phyloP scores from a whole-genome alignment of 1,139 yeast species.

The Maudiozyma humilis region DNA sequence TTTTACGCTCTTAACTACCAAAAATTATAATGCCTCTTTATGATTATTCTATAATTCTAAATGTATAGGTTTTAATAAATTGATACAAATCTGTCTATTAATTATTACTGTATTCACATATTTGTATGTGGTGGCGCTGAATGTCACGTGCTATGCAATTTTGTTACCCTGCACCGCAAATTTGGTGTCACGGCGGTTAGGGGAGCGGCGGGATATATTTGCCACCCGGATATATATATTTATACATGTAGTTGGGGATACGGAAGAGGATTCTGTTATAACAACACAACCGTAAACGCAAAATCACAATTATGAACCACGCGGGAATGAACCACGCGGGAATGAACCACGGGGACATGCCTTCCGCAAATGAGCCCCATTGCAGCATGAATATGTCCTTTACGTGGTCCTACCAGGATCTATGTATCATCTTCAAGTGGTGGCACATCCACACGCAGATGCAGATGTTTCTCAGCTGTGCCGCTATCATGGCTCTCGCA shows the following conservation, averaged over 20 bases:
- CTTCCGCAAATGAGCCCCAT: slow-evolving; percentile 25
- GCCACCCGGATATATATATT: neutral
- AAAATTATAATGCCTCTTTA: slow-evolving; percentile 14
- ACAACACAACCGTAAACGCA: too few relatives aligned
- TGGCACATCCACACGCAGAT: slow-evolving; percentile 60
- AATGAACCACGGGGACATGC: slow-evolving; percentile 21
- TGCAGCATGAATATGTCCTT: slow-evolving; percentile 77
- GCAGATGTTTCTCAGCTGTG: slow-evolving; percentile 46
- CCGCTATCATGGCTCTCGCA: slow-evolving; percentile 43
- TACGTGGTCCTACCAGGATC: slow-evolving; percentile 69
- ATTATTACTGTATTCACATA: too few relatives aligned
- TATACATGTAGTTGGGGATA: too few relatives aligned
- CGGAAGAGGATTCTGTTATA: too few relatives aligned
- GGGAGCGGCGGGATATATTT: too few relatives aligned
- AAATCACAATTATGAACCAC: too few relatives aligned
- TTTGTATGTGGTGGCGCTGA: neutral
- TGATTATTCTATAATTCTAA: slow-evolving; percentile 17
- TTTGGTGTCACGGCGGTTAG: too few relatives aligned
- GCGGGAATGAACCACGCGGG: slow-evolving; percentile 21
- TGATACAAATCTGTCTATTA: slow-evolving; percentile 13
- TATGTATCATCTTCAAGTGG: slow-evolving; percentile 68
- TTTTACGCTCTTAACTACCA: neutral
- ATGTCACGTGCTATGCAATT: neutral
- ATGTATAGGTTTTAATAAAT: slow-evolving; percentile 18
- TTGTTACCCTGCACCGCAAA: too few relatives aligned